Evolutionary conservation across 2,329 filamentous ascomycete species (phyloP).

Genomic region (Clonostachys rosea): DNA sequence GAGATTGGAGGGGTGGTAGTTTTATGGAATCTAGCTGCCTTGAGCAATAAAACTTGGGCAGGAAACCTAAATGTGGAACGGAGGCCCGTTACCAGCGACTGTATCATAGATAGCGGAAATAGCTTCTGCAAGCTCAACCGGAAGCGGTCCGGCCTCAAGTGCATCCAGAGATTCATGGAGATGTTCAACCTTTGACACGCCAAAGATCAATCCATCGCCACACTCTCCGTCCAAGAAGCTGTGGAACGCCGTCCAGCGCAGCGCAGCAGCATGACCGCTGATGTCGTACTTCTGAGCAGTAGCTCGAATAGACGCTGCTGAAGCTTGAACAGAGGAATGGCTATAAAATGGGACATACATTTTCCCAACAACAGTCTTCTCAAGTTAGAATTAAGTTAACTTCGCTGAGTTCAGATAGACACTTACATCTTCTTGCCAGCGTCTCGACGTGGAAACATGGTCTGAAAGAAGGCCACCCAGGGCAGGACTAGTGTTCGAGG

Average conservation of each 20-base stretch:
- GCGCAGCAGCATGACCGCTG: constrained; percentile 28
- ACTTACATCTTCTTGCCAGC: constrained; percentile 13
- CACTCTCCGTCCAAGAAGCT: constrained; percentile 17
- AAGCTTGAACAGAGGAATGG: constrained; percentile 16
- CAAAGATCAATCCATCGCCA: constrained; percentile 29
- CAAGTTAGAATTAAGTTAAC: not conserved
- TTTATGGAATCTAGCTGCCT: too few relatives aligned
- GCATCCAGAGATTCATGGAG: constrained; percentile 23
- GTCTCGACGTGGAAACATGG: constrained; percentile 8
- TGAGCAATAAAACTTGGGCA: too few relatives aligned
- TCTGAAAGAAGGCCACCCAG: constrained; percentile 11
- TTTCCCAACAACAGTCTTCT: constrained; percentile 7
- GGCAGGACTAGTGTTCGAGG: not conserved
- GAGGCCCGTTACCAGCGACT: too few relatives aligned
- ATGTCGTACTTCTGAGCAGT: constrained; percentile 24
- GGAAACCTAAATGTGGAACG: too few relatives aligned
- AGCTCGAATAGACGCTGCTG: constrained; percentile 14
- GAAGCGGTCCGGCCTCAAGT: constrained; percentile 32
- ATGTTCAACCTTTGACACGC: constrained; percentile 24
- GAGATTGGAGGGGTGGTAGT: too few relatives aligned
- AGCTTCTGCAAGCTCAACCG: constrained; percentile 21
- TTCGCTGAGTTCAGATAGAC: constrained; percentile 6
- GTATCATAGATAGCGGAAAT: constrained; percentile 9
- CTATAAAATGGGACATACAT: constrained; percentile 16
- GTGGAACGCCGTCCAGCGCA: constrained; percentile 33